Conservation (phyloP, 139 green algal genomes). For the Pseudopediastrum boryanum region DNA sequence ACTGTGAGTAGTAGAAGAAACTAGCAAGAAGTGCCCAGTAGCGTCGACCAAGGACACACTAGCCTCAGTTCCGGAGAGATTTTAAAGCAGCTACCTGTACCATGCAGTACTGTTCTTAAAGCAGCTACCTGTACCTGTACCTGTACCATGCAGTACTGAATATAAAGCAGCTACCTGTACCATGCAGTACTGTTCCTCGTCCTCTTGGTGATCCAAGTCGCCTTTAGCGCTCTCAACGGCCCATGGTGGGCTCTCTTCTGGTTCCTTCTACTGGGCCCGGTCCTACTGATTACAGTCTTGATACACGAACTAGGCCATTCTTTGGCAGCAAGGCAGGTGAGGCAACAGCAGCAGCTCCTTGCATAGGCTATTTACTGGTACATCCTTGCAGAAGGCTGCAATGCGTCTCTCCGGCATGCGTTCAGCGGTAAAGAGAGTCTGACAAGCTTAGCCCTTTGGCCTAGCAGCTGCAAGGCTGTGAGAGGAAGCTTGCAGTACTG, state of each 20-base stretch:
- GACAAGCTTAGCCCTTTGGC: background rate
- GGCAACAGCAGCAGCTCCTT: background rate
- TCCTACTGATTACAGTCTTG: constrained; percentile 72
- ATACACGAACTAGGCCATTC: constrained; percentile 75
- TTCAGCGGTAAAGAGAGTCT: too few species aligned
- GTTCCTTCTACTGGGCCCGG: constrained; percentile 52
- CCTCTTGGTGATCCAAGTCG: constrained; percentile 23
- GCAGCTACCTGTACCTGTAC: background rate
- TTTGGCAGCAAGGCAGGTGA: constrained; percentile 31
- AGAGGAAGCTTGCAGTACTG: background rate
- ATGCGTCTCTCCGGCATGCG: constrained; percentile 12
- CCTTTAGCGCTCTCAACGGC: constrained; percentile 31
- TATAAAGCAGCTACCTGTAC: background rate
- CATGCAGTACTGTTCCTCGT: constrained; percentile 47
- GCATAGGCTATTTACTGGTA: background rate
- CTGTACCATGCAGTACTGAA: background rate
- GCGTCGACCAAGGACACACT: too few species aligned
- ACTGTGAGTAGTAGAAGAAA: constrained; percentile 18
- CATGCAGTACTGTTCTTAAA: background rate
- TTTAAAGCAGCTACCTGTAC: background rate
- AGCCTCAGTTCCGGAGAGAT: too few species aligned
- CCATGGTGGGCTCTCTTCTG: constrained; percentile 27
- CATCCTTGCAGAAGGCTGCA: background rate
- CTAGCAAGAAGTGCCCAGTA: too few species aligned
- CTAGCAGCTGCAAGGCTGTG: background rate